Conservation (phyloP, 2,329 filamentous ascomycete genomes). For the Penicillium griseofulvum region DNA sequence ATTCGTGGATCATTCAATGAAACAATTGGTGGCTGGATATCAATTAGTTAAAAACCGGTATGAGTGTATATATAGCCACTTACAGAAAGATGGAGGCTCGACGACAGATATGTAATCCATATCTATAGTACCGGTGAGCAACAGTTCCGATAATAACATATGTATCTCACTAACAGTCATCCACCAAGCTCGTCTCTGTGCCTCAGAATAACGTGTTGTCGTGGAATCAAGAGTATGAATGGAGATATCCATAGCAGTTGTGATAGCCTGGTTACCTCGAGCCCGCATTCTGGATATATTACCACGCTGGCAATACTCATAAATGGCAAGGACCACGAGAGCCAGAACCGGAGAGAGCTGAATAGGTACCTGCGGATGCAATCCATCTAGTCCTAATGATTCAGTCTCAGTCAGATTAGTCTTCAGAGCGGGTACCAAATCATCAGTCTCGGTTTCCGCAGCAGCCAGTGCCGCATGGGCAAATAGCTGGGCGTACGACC, state of each 20-base stretch:
- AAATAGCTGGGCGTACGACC: conserved; percentile 24
- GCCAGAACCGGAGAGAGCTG: conserved; percentile 20
- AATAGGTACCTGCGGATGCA: conserved; percentile 17
- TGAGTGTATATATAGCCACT: background rate
- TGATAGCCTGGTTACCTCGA: conserved; percentile 26
- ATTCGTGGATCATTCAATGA: conserved; percentile 21
- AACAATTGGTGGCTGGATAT: conserved; percentile 21
- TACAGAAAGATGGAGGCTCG: conserved; percentile 19
- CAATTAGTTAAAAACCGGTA: background rate
- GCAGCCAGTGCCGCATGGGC: conserved; percentile 20
- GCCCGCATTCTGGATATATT: conserved; percentile 24
- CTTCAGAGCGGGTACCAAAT: background rate
- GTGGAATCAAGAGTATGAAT: conserved; percentile 16
- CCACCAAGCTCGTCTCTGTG: conserved; percentile 28
- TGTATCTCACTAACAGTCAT: conserved; percentile 19
- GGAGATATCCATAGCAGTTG: conserved; percentile 26
- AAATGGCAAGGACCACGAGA: conserved; percentile 21
- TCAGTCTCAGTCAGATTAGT: background rate
- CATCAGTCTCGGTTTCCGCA: conserved; percentile 17
- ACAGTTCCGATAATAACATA: background rate
- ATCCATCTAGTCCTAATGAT: background rate
- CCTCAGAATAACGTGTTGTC: conserved; percentile 14
- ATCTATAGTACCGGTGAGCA: conserved; percentile 14
- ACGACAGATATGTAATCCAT: conserved; percentile 21
- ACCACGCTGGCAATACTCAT: conserved; percentile 26